Conservation (phyloP, 306 rosid genomes). For the Corylus americana region DNA sequence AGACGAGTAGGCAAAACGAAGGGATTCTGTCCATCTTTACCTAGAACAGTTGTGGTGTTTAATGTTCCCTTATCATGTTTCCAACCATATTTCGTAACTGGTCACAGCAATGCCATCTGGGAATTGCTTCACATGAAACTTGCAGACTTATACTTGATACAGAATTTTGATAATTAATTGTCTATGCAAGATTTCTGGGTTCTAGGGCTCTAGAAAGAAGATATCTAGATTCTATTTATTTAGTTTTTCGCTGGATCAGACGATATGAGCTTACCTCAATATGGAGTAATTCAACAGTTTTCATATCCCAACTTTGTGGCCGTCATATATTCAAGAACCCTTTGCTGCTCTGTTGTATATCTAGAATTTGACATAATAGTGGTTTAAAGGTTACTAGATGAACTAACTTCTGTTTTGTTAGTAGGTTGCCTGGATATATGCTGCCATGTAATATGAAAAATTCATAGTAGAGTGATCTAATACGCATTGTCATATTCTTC, state of each 20-base stretch:
- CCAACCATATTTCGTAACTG: not conserved
- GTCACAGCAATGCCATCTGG: not conserved
- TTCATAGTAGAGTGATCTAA: not conserved
- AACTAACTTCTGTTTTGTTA: not conserved
- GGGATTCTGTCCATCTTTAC: not conserved
- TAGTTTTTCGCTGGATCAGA: not conserved
- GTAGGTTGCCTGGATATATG: constrained; percentile 5
- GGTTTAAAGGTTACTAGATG: constrained; percentile 1
- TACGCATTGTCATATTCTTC: constrained; percentile 22
- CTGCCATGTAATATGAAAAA: constrained; percentile 13
- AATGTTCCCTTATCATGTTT: not conserved
- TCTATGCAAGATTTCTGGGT: not conserved
- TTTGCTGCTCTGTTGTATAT: not conserved
- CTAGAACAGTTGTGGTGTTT: not conserved
- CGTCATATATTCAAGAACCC: not conserved
- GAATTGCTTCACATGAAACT: not conserved
- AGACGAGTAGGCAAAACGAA: not conserved
- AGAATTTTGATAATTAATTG: not conserved
- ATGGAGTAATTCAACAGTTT: not conserved
- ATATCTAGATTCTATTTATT: not conserved
- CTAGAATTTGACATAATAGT: not conserved
- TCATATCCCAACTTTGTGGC: not conserved
- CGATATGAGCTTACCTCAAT: not conserved
- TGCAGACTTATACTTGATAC: not conserved
- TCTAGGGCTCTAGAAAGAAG: not conserved